phyloP scores from a whole-genome alignment of 1,284 basidiomycete species.

The Neonothopanus nambi region DNA sequence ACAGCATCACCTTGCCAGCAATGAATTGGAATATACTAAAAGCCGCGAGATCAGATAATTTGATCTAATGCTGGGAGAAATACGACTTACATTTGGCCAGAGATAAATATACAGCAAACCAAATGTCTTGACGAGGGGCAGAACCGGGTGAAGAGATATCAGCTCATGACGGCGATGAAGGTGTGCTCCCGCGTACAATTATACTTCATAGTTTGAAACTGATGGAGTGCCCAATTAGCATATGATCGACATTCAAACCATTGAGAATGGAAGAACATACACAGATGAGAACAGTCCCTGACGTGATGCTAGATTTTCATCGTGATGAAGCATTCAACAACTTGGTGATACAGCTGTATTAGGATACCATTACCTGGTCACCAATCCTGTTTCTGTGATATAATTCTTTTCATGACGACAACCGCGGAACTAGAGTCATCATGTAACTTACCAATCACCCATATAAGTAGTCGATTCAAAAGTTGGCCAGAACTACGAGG shows the following conservation, averaged over 20 bases:
- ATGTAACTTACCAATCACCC: conserved; percentile 22
- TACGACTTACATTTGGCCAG: background rate
- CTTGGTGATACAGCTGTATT: background rate
- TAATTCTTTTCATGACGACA: background rate
- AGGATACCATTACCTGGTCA: conserved; percentile 20
- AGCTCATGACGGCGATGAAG: no score
- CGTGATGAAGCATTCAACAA: background rate
- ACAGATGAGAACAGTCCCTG: conserved; percentile 18
- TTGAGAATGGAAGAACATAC: conserved; percentile 14
- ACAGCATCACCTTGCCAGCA: conserved; percentile 2
- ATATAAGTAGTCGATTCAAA: conserved; percentile 19
- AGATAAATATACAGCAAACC: conserved; percentile 8
- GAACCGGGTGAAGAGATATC: background rate
- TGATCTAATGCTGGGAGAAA: background rate
- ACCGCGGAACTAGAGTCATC: background rate
- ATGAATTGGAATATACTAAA: conserved; percentile 6
- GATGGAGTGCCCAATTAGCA: background rate
- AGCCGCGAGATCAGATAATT: background rate
- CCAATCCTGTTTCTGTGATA: conserved; percentile 23
- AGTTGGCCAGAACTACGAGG: conserved; percentile 13
- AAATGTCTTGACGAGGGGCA: background rate
- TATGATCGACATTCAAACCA: background rate
- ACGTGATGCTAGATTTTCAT: conserved; percentile 15
- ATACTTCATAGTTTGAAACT: conserved; percentile 22
- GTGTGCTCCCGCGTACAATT: conserved; percentile 16